Evolutionary conservation across 768 basidiomycete genomes (phyloP), one percentile per base, ranked within the genome.

Genomic region (Candolleomyces eurysporus): DNA sequence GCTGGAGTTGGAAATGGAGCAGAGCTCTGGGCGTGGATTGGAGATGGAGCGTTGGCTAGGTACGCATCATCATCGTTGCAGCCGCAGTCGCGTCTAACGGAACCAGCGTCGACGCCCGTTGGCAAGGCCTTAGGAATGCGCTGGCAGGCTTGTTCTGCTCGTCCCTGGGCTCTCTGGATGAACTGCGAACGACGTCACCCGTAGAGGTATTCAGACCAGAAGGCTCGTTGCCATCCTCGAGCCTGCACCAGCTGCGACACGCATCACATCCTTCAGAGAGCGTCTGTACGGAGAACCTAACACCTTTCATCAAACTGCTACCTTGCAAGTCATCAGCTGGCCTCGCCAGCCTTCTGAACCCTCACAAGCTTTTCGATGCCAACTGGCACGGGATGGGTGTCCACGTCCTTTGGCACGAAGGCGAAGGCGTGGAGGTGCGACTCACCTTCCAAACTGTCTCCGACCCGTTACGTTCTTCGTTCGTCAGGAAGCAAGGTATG

Each of bases 201-300:
- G 63, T 68, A 17, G 75, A 78, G 59, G 81, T 86, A 8, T 92
- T 89, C 72, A 76, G 72, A 22, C 89, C 87, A 13, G 78, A 87
- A 65, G 89, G 89, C 31, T 74, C 77, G 11, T 72, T 88, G 3
- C 84, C 84, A 0, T 70, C 75, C 52, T 61, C 53, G 31, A 64
- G 71, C 10, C 74, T 78, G 14, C 83, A 90, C 61, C 76, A 79
- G 49, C 79, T 94, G 26, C 86, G 88, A 61, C 89, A 95, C 66
- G 92, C 90, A 1, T 84, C 85, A 8, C 82, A 90, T 19, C 90
- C 91, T 7, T 91, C 88, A 3, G 92, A 96, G 69, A 80, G 88
- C 66, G 91, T 98, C n/a, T 99, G 96, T 70, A 98, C 96, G 5
- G 97, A 98, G 71, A 98, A 98, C 68, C 78, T 98, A 9, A 98